Evolutionary conservation across 2,329 filamentous ascomycete species (phyloP), one percentile per base, ranked within the genome.

Genomic region (Aspergillus niger): DNA sequence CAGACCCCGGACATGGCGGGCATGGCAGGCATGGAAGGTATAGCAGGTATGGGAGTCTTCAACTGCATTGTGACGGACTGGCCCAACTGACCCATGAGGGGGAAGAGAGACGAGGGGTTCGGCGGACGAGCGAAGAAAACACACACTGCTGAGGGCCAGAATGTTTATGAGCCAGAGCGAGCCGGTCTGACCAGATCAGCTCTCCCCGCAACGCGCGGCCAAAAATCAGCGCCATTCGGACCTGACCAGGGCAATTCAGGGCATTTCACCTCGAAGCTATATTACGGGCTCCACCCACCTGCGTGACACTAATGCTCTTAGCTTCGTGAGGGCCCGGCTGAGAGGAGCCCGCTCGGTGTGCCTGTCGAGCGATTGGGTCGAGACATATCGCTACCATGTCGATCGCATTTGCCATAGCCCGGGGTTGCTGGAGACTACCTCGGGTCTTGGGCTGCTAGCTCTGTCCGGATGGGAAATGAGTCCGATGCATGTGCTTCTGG

Each of bases 101-200:
- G 11, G 11, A 8, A 17, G 11, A 26, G 24, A 20, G 39, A 41
- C n/a, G 52, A 8, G n/a, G 11, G 20, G 24, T 10, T 13, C 24
- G 24, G 8, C 30, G 38, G 11, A 30, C 11, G 6, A 20, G 38
- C 32, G 5, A 36, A 36, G 11, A 32, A 13, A 36, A 13, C 32
- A 36, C 32, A 36, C 32, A 11, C 50, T 20, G 51, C 32, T 22
- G 51, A 36, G 38, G 51, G n/a, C 17, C 10, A 20, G 52, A 24
- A 55, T 22, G 53, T 55, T 55, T 55, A 55, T 55, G 53, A 55
- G 53, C 39, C 17, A 11, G 26, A n/a, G 24, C 13, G 47, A 28
- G 24, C 47, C 15, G 24, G 32, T 15, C 32, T 36, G 32, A 36
- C 15, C 15, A 30, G 44, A 22, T 17, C 41, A 22, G 17, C 41